Base-by-base conservation (phyloP, 2,329 filamentous ascomycete genomes). In the Aphanocladium album region DNA sequence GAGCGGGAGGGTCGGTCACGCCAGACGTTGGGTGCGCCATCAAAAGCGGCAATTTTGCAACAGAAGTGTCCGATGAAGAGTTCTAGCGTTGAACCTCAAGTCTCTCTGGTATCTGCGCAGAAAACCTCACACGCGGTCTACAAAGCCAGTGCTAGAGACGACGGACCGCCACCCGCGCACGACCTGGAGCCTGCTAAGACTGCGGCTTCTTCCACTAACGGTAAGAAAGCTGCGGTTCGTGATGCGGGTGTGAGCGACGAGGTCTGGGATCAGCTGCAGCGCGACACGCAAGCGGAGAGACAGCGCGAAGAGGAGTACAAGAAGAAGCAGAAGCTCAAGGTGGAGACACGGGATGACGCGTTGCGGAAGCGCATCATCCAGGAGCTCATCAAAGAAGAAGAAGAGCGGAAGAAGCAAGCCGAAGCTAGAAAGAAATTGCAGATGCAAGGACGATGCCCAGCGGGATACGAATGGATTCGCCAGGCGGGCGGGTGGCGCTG, bases 221-320 rank as follows among this genome's bases (percentile, higher is more conserved):
- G 21, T 11, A 8, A 33, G 30, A 47, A 35, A 33, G 39, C 8
- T 78, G 86, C 14, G 87, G 89, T 62, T 69, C 76, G 0, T 82
- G n/a, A n/a, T n/a, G n/a, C n/a, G n/a, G n/a, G 82, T 0, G 85
- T 89, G 0, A 80, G 77, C 5, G 84, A 89, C 52, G 81, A 72
- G 6, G 73, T 83, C 1, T 90, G 87, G 87, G 72, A 79, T 1
- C 82, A 87, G 64, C 80, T 89, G 0, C 77, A 85, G 62, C 66
- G 62, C 1, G 83, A 88, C 69, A 74, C 71, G 21, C 63, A 70
- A 25, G 74, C 73, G 0, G 76, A 77, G 39, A 63, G 72, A 2
- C 70, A 71, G 1, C 72, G 71, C 0, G 73, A 81, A 9, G 67
- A 70, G 4, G 73, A 78, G 27, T 73, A 77, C 12, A 64, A 73